Base-by-base conservation (phyloP, 148 eudicot species). In the Drosera capensis region DNA sequence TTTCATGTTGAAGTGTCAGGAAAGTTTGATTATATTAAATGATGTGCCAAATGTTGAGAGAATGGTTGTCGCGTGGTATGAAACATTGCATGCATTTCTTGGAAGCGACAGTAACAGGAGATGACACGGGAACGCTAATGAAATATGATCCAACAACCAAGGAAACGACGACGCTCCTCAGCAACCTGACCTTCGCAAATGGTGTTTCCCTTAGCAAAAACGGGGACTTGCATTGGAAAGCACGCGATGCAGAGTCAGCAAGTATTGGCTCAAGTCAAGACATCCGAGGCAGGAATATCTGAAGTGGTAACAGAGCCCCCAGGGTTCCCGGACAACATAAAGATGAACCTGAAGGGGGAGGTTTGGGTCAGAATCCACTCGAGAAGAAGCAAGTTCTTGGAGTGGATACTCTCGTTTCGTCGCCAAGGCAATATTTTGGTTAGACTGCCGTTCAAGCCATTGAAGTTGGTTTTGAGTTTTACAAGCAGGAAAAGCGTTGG, bases 311-410 rank as follows among this genome's bases (percentile, higher is more conserved):
- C 72, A 0, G 30, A 56, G 17, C 74, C 83, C 34, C 70, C 56
- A 0, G 92, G 97, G 9, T 88, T 63, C 41, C 81, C 92, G 8
- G 92, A 81, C 64, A 81, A 81, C 59, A 71, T 81, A 1, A 71
- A 51, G 30, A 61, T 60, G 49, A 86, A 71, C 25, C 29, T 52
- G 0, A 64, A 62, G 5, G 93, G 81, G 0, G 87, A 86, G 24
- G 78, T 70, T 59, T 88, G 97, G 97, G 81, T 88, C 1, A 94
- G 75, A 36, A 46, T 88, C 30, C 64, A 74, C 51, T 68, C 79
- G 1, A 73, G 51, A 51, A 58, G 55, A 51, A 68, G 67, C 7
- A 45, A 35, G 2, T 8, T 71, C 11, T 31, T 71, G 59, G 49
- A 63, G 24, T 68, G 74, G 79, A 7, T 63, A 0, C 52, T 75